Conservation (phyloP, 768 basidiomycete genomes). For the Phylloporus sp. region DNA sequence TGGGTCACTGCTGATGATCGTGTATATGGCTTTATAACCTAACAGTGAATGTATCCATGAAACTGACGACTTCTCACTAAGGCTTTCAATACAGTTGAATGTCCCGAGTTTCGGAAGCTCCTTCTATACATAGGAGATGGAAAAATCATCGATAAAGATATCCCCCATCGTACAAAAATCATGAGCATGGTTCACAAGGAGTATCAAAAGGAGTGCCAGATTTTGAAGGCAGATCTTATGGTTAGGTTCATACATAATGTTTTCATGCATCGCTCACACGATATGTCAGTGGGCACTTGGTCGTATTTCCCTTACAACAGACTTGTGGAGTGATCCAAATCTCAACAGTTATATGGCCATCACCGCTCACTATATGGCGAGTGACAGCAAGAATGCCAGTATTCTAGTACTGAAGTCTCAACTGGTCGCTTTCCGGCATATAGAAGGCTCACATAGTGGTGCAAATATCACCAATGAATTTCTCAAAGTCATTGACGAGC, state of each 20-base stretch:
- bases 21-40: not conserved
- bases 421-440: not conserved
- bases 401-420: not conserved
- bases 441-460: not conserved
- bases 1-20: not conserved
- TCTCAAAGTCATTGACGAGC: not conserved
- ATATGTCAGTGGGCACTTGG: not conserved
- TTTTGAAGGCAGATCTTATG: not conserved
- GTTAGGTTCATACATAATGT: not conserved
- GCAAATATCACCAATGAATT: not conserved
- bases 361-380: slow-evolving; percentile 1
- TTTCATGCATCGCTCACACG: not conserved
- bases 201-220: not conserved
- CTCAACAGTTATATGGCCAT: slow-evolving; percentile 1
- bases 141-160: not conserved
- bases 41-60: not conserved
- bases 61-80: not conserved
- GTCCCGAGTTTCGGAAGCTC: not conserved
- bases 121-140: not conserved
- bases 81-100: not conserved
- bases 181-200: not conserved
- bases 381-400: not conserved
- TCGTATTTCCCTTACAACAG: not conserved
- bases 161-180: not conserved
- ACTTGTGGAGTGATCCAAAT: slow-evolving; percentile 5